phyloP scores from a whole-genome alignment of 1,139 yeast genomes.

The Pichia terricola region DNA sequence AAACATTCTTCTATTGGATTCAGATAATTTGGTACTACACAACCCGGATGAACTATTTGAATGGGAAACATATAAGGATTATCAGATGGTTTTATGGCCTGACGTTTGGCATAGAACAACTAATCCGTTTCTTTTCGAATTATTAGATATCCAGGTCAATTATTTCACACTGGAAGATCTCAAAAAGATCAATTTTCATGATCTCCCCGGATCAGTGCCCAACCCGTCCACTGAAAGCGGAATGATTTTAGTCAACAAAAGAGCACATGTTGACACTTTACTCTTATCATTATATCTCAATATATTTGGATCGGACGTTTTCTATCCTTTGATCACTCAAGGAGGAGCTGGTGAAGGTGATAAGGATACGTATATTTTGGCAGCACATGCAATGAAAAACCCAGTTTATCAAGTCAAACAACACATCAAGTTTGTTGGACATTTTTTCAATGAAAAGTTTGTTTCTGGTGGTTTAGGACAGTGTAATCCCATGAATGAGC shows the following conservation, averaged over 20 bases:
- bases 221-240: constrained; percentile 62
- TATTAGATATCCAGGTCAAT: constrained; percentile 37
- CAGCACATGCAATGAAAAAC: constrained; percentile 41
- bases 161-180: constrained; percentile 15
- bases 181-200: constrained; percentile 33
- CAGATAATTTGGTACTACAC: constrained; percentile 54
- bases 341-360: constrained; percentile 71
- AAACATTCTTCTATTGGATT: constrained; percentile 52
- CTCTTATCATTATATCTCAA: constrained; percentile 49
- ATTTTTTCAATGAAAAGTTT: constrained; percentile 30
- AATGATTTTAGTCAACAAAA: constrained; percentile 47
- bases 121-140: constrained; percentile 48
- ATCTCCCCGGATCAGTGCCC: constrained; percentile 48
- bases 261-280: constrained; percentile 40
- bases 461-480: constrained; percentile 52
- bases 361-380: constrained; percentile 59
- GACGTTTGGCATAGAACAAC: constrained; percentile 62
- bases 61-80: constrained; percentile 25
- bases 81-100: constrained; percentile 52
- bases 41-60: constrained; percentile 44
- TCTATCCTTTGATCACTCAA: constrained; percentile 53
- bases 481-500: constrained; percentile 37
- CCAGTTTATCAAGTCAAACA: constrained; percentile 48
- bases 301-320: constrained; percentile 48
- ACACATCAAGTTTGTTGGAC: constrained; percentile 39